phyloP scores from a whole-genome alignment of 768 basidiomycete species.

The Amanita polypyramis region DNA sequence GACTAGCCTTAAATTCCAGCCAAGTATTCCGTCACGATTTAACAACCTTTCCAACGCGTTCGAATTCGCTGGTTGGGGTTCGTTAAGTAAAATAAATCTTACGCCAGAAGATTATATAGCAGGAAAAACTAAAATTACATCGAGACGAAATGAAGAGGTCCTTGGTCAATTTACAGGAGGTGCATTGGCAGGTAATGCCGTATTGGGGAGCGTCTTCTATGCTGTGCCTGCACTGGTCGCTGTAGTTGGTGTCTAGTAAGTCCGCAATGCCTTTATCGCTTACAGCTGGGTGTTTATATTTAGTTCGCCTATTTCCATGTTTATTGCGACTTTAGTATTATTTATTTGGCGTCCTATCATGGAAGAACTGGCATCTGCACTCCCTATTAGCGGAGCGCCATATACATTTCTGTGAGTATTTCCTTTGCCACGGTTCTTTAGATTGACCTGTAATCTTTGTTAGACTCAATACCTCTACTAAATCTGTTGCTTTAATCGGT shows the following conservation, averaged over 20 bases:
- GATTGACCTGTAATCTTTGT: neutral
- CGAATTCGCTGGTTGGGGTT: slow-evolving; percentile 69
- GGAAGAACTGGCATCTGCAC: slow-evolving; percentile 58
- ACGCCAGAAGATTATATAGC: slow-evolving; percentile 27
- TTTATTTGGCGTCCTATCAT: slow-evolving; percentile 71
- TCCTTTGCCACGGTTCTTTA: neutral
- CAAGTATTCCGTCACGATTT: slow-evolving; percentile 45
- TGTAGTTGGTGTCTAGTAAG: slow-evolving; percentile 48
- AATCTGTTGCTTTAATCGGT: slow-evolving; percentile 50
- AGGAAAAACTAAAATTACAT: slow-evolving; percentile 22
- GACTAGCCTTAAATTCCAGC: slow-evolving; percentile 27
- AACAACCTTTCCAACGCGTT: slow-evolving; percentile 51
- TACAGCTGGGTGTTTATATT: neutral
- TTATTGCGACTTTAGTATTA: slow-evolving; percentile 48
- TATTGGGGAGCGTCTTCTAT: slow-evolving; percentile 62
- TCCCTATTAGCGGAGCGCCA: slow-evolving; percentile 62
- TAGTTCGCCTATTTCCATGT: slow-evolving; percentile 62
- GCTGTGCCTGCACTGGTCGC: slow-evolving; percentile 56
- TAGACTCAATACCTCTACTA: slow-evolving; percentile 55
- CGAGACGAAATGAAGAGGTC: slow-evolving; percentile 22
- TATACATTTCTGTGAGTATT: slow-evolving; percentile 53
- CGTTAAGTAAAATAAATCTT: slow-evolving; percentile 36
- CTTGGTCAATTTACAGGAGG: slow-evolving; percentile 58
- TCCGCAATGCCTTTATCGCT: neutral
- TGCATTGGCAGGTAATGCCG: slow-evolving; percentile 56